phyloP scores from a whole-genome alignment of 2,329 filamentous ascomycete genomes.

The Sporothrix sp. region DNA sequence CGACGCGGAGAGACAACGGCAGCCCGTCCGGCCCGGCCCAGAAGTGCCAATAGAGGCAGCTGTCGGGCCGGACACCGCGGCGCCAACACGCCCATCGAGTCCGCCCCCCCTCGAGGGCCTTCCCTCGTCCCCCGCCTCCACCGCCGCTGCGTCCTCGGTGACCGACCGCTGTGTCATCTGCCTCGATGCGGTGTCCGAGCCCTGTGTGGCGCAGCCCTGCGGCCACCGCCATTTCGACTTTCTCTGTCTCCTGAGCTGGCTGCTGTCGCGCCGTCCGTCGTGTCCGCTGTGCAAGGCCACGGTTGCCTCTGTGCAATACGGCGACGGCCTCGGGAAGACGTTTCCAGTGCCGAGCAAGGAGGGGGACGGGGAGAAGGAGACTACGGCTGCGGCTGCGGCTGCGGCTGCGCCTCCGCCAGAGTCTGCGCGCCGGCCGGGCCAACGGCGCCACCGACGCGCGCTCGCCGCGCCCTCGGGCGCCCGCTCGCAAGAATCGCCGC shows the following conservation, averaged over 20 bases:
- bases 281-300: slow-evolving; percentile 69
- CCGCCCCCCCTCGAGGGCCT: not conserved
- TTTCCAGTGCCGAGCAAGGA: slow-evolving; percentile 36
- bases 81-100: not conserved
- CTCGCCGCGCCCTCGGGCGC: not conserved
- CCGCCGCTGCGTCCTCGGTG: not conserved
- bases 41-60: no score
- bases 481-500: slow-evolving; percentile 10
- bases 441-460: no score
- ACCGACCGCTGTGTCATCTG: slow-evolving; percentile 70
- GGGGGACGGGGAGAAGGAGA: not conserved
- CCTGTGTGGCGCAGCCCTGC: slow-evolving; percentile 65
- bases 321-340: slow-evolving; percentile 44
- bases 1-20: slow-evolving; percentile 2
- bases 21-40: no score
- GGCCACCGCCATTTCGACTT: slow-evolving; percentile 77
- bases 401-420: no score
- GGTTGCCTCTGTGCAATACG: slow-evolving; percentile 54
- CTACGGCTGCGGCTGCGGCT: not conserved
- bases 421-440: no score
- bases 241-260: slow-evolving; percentile 71
- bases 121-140: not conserved
- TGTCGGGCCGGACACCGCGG: not conserved
- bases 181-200: slow-evolving; percentile 63
- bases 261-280: slow-evolving; percentile 53